Base-by-base conservation (phyloP, 129 eudicot species). In the Logfia minima region DNA sequence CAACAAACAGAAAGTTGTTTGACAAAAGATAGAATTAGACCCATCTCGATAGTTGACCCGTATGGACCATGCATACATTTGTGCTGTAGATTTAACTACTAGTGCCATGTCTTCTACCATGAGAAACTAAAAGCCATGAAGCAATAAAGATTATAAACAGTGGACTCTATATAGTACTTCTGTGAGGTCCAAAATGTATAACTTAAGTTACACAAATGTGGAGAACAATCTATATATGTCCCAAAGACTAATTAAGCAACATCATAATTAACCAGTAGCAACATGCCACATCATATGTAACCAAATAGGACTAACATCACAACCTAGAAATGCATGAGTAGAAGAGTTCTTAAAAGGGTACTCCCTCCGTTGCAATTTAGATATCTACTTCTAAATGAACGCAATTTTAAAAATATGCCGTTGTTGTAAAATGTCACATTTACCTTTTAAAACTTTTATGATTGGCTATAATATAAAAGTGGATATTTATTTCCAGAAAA, bases 61-160 rank as follows among this genome's bases (percentile, higher is more conserved):
- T 24, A 24, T 65, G 70, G 70, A 17, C 70, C 70, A 66, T 31
- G 55, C 31, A n/a, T 72, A 21, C 48, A 45, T 58, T 41, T 72
- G 61, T 82, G 82, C 75, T 72, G 85, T 82, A 66, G 58, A 18
- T 71, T 72, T 66, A 75, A 82, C 79, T 72, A 71, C 58, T 82
- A 77, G 82, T 77, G 74, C 66, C 71, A 77, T 82, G 82, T 82
- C 82, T 66, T 71, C 8, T 66, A 77, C 35, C n/a, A 29, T 70
- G 2, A 48, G 52, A 23, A 70, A 10, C 9, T 35, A n/a, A 35
- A 62, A 82, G 78, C 68, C 80, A 75, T 63, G 75, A 75, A 22
- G n/a, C 81, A 71, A 62, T 66, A 35, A 82, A 76, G 53, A 34
- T 45, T 32, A 31, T 17, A 68, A 1, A 22, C 13, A 53, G 22